Evolutionary conservation across 2,329 filamentous ascomycete genomes (phyloP), one percentile per base, ranked within the genome.

Genomic region (Drechslerella stenobrocha): DNA sequence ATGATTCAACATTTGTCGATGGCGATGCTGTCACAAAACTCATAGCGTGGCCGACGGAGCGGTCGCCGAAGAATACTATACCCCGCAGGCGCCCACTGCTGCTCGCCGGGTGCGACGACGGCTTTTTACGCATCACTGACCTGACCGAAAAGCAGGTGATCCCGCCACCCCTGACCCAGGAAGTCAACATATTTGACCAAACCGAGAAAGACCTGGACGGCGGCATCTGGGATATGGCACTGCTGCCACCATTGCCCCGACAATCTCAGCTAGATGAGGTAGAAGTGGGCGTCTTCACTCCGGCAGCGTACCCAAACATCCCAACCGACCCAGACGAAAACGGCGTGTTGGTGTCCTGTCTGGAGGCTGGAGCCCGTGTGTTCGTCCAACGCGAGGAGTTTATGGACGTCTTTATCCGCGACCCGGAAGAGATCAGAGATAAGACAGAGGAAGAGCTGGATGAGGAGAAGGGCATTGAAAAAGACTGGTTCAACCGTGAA

Each of bases 351-450:
- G 56, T 65, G 15, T 65, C 69, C n/a, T 50, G 56, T n/a, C 34
- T 65, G 11, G 65, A 70, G n/a, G 70, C 64, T 22, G 69, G 60
- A 13, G 57, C 64, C 2, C 35, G 70, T 22, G 57, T 71, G 1
- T 52, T 71, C 15, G 66, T 71, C 32, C 70, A 71, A 18, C 52
- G 70, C 5, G 59, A 71, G 51, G 67, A 71, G 40, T 71, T 71
- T 42, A 69, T 70, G 46, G 70, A 70, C 3, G 65, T 71, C 0
- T 71, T 70, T 35, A 58, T 71, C 18, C 56, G 57, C 18, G 64
- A 69, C 23, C 59, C 60, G 1, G 56, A 69, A 20, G 48, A 57
- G 51, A 61, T 30, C 4, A 63, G 37, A 22, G 56, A 63, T 53
- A 69, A 69, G 30, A 47, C 42, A 3, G 64, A 69, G 13, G 64